Percentiles rank a stretch among this genome's conserved stretches.
Conservation (phyloP, 73 alveolate genomes). For the Breviolum minutum region DNA sequence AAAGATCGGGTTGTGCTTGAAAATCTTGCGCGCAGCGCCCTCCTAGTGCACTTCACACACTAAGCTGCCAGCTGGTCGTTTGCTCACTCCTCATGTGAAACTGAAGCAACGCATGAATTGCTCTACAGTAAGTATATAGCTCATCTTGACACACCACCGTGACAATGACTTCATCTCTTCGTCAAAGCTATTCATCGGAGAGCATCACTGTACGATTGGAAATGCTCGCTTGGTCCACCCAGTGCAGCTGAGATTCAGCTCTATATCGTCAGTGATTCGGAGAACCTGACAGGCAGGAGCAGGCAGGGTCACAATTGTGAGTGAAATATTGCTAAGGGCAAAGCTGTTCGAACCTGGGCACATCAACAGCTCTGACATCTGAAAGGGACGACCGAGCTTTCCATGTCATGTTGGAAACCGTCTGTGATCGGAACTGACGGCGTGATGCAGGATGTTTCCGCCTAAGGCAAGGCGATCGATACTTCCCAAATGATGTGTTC, state of each 20-base stretch:
- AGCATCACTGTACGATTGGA: not conserved
- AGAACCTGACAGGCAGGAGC: not conserved
- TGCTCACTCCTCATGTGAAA: not conserved
- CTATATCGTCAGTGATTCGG: conserved; percentile 38
- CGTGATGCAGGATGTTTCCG: not conserved
- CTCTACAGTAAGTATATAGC: no score
- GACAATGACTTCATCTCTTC: no score
- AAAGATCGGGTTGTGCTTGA: not conserved
- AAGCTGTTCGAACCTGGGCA: not conserved
- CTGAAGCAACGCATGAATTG: not conserved
- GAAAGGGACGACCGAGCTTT: not conserved
- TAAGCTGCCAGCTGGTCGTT: not conserved
- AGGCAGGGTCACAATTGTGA: not conserved
- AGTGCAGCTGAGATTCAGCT: not conserved
- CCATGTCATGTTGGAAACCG: not conserved
- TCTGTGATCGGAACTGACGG: not conserved
- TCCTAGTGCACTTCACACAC: not conserved
- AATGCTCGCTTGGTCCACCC: not conserved
- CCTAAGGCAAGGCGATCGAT: not conserved
- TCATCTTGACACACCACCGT: not conserved
- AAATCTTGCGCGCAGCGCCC: not conserved
- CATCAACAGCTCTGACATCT: not conserved
- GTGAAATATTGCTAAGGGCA: not conserved
- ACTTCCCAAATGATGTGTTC: not conserved
- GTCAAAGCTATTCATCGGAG: not conserved